Conservation (phyloP, 2,329 filamentous ascomycete genomes). For the Fusarium nelsonii region DNA sequence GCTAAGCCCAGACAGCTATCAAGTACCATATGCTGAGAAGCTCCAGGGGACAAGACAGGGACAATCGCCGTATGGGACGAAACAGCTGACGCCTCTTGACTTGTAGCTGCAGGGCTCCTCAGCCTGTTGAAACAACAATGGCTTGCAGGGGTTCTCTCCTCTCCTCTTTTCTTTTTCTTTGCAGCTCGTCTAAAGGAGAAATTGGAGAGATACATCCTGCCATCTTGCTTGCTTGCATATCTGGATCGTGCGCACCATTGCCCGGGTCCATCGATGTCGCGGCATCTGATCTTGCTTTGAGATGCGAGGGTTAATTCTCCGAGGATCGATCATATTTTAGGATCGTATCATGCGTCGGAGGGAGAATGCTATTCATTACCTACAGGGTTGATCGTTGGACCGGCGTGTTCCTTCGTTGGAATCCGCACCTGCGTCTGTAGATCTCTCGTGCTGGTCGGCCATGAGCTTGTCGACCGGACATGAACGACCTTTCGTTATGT, state of each 20-base stretch:
- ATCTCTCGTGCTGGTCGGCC: constrained; percentile 3
- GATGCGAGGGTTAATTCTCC: neutral
- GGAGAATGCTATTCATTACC: neutral
- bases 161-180: neutral
- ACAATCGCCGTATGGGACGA: neutral
- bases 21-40: constrained; percentile 1
- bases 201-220: neutral
- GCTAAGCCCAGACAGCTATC: neutral
- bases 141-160: constrained; percentile 21
- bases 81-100: constrained; percentile 13
- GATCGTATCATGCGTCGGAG: neutral
- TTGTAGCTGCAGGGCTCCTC: neutral
- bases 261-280: constrained; percentile 22
- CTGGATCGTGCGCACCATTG: constrained; percentile 15
- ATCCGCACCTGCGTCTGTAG: neutral
- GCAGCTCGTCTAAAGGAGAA: neutral
- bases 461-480: neutral
- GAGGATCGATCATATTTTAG: constrained; percentile 12
- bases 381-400: neutral
- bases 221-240: constrained; percentile 18
- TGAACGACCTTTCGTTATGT: neutral
- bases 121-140: constrained; percentile 26
- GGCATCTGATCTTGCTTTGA: neutral
- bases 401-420: neutral
- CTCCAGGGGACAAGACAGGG: neutral